Evolutionary conservation across 495 filamentous ascomycete species (phyloP).

Genomic region (Xylaria curta): DNA sequence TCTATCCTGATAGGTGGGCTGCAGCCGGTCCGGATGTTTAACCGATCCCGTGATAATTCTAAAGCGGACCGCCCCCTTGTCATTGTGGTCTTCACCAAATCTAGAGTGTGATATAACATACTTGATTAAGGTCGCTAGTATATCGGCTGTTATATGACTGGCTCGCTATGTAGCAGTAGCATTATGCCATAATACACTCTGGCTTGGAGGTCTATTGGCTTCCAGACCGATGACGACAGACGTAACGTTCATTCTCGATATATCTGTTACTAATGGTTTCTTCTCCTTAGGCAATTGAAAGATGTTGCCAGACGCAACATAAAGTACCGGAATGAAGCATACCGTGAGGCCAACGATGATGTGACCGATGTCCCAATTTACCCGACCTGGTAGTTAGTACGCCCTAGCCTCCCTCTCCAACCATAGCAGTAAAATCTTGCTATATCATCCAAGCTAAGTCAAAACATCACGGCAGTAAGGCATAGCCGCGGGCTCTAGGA

Average conservation of each 20-base stretch:
- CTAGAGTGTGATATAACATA: conserved; percentile 5
- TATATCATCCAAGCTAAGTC: not conserved
- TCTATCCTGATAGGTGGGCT: not conserved
- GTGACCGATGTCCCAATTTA: not conserved
- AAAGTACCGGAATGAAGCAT: conserved; percentile 4
- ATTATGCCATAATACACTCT: conserved; percentile 28
- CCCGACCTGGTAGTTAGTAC: not conserved
- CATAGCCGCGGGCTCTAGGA: not conserved
- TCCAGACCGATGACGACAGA: conserved; percentile 3
- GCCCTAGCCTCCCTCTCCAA: not conserved
- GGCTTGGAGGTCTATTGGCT: conserved; percentile 11
- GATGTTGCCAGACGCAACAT: not conserved
- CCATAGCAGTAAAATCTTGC: not conserved
- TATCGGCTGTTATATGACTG: conserved; percentile 30
- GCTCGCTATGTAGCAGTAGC: conserved; percentile 35
- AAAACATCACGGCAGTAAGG: not conserved
- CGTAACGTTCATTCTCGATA: conserved; percentile 17
- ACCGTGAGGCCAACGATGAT: not conserved
- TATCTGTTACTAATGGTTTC: conserved; percentile 1
- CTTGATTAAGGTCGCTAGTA: not conserved
- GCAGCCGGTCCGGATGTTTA: conserved; percentile 13
- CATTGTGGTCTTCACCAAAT: not conserved
- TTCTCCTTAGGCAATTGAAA: not conserved
- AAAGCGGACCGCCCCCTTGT: conserved; percentile 4
- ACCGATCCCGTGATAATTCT: conserved; percentile 15